Evolutionary conservation across 2,329 filamentous ascomycete genomes (phyloP), one percentile per base, ranked within the genome.

Genomic region (Cladosporium sp.): DNA sequence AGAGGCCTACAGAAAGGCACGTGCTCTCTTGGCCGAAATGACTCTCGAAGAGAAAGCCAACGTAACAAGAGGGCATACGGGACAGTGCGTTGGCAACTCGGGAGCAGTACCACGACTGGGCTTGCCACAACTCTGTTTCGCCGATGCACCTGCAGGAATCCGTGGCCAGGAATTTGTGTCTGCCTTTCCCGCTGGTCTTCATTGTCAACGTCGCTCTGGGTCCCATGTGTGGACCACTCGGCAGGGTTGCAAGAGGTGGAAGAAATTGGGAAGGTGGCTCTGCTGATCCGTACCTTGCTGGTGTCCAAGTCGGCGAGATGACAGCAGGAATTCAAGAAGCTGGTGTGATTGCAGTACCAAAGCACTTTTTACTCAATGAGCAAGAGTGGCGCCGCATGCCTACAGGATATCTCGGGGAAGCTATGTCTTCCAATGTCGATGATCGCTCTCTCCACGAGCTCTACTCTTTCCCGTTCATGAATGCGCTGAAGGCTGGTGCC

Each of bases 401-500:
- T 3, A 61, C 43, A 19, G 63, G 62, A 15, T 58, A 64, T 47
- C 64, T 62, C 38, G 49, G 65, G 25, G 65, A 68, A 47, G 60
- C 60, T 34, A 59, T 87, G 5, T 85, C 86, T 59, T 78, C 85
- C 28, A 66, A 66, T 37, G 38, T 67, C 14, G 64, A 63, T 19
- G 63, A 65, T 45, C 59, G 58, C 40, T 56, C 58, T 9, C 11
- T 65, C 58, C 66, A 68, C 34, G 66, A 68, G 61, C 51, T 67
- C 19, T 65, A 66, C 47, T 25, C 66, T 12, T 67, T 59, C 82
- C 86, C 87, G 1, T 90, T 89, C 65, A 84, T 84, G 2, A 86
- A 90, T 67, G 84, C 87, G 1, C 82, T 90, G 25, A 80, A 80
- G 63, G 82, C 87, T 30, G 85, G 86, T 40, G 85, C 86, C 2